Conservation (phyloP, 352 stramenopile species). For the Globisporangium iwayamae region DNA sequence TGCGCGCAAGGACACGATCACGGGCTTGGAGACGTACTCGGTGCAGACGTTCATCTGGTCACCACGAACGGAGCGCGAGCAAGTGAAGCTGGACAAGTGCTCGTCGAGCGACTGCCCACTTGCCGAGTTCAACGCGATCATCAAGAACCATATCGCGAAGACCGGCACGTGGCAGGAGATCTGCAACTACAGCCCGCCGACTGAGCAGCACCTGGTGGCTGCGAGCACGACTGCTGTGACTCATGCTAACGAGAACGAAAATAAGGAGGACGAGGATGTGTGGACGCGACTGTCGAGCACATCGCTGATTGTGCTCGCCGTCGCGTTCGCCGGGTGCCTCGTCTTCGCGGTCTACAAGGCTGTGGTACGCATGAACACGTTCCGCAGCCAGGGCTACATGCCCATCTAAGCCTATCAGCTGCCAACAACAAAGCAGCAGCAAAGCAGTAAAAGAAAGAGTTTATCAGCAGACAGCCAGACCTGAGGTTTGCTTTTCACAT, state of each 20-base stretch:
- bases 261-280: background rate
- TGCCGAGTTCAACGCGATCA: slow-evolving; percentile 73
- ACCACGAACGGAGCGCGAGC: slow-evolving; percentile 55
- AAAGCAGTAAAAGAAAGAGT: background rate
- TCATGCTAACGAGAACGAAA: background rate
- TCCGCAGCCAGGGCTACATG: slow-evolving; percentile 49
- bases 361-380: slow-evolving; percentile 31
- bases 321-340: slow-evolving; percentile 39
- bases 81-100: slow-evolving; percentile 76
- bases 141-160: slow-evolving; percentile 51
- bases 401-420: slow-evolving; percentile 21
- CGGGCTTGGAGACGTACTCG: slow-evolving; percentile 44
- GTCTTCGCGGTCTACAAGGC: slow-evolving; percentile 57
- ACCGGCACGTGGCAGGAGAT: slow-evolving; percentile 83
- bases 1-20: slow-evolving; percentile 16
- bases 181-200: slow-evolving; percentile 57
- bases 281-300: slow-evolving; percentile 25
- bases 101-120: slow-evolving; percentile 66
- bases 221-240: background rate
- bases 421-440: background rate
- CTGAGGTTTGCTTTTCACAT: background rate
- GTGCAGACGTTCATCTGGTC: slow-evolving; percentile 79
- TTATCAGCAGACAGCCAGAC: background rate
- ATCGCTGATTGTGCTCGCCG: slow-evolving; percentile 41
- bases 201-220: slow-evolving; percentile 17